These are phyloP conservation scores for Salix arbutifolia DNA, from an alignment of 345 rosid genomes.

Conservation along the genomic window DNA sequence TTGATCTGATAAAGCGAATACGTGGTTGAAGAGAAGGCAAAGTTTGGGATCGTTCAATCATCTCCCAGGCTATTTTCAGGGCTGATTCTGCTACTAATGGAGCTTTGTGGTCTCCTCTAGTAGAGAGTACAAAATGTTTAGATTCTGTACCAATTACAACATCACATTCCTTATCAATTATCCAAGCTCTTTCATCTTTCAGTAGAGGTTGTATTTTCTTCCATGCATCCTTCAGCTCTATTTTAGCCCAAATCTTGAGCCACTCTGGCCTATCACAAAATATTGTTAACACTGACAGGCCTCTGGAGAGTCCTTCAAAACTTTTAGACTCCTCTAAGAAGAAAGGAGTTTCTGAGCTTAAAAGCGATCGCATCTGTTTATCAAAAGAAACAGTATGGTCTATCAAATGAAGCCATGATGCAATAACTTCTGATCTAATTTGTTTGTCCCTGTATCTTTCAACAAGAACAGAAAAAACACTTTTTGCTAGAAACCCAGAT, in stretches of 20 bases:
- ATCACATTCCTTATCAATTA: constrained; percentile 18
- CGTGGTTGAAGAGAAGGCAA: constrained; percentile 42
- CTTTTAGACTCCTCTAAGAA: constrained; percentile 36
- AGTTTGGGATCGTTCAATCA: constrained; percentile 54
- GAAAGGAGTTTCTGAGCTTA: constrained; percentile 45
- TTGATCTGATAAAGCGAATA: constrained; percentile 49
- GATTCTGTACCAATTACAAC: constrained; percentile 23
- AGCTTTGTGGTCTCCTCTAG: constrained; percentile 57
- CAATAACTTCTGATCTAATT: constrained; percentile 42
- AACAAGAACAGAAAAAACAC: constrained; percentile 43
- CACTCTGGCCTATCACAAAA: constrained; percentile 60
- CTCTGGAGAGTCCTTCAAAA: constrained; percentile 29
- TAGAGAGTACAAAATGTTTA: constrained; percentile 42
- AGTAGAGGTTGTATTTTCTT: constrained; percentile 55
- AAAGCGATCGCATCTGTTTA: constrained; percentile 49
- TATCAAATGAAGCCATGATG: constrained; percentile 69
- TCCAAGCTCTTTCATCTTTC: constrained; percentile 56
- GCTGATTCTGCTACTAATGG: constrained; percentile 55
- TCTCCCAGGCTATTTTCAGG: constrained; percentile 41
- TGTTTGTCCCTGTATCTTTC: constrained; percentile 44
- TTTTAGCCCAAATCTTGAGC: constrained; percentile 77
- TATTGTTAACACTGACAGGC: constrained; percentile 43
- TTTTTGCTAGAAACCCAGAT: constrained; percentile 52
- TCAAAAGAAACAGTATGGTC: constrained; percentile 71
- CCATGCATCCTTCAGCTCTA: constrained; percentile 70